Evolutionary conservation across 495 filamentous ascomycete genomes (phyloP).

Genomic region (Aspergillus carlsbadensis): DNA sequence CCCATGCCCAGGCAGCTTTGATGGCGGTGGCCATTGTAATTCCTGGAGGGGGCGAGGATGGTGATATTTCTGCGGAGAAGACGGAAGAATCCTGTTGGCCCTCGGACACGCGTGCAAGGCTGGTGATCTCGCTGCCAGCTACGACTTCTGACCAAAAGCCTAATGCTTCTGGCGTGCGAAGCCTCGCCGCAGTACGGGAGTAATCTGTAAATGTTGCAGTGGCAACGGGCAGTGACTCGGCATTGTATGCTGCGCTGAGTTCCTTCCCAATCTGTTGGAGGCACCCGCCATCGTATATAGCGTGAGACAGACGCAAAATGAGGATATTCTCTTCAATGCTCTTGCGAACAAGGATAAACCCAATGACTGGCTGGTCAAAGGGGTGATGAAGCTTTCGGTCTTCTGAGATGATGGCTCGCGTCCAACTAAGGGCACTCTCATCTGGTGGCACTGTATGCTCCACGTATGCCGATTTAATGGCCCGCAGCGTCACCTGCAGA

Average conservation of each 20-base stretch:
- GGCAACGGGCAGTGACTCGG: not conserved
- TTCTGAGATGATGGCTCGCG: not conserved
- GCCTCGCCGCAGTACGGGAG: not conserved
- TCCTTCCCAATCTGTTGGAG: not conserved
- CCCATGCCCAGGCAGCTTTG: not conserved
- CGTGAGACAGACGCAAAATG: not conserved
- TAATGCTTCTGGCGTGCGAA: not conserved
- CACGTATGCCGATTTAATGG: not conserved
- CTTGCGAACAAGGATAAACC: not conserved
- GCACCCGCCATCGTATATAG: not conserved
- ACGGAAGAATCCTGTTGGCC: not conserved
- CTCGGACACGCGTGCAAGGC: not conserved
- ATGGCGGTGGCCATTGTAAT: not conserved
- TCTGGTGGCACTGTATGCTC: not conserved
- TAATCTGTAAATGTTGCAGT: not conserved
- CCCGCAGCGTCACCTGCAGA: not conserved
- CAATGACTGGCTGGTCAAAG: not conserved
- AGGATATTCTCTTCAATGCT: not conserved
- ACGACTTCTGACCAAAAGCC: not conserved
- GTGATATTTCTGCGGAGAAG: not conserved
- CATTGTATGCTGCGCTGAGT: not conserved
- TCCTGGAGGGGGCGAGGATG: not conserved
- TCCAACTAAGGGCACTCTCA: not conserved
- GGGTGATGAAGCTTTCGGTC: not conserved
- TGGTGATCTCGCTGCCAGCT: not conserved